Base-by-base conservation (phyloP, 345 rosid genomes). In the Acer saccharum region DNA sequence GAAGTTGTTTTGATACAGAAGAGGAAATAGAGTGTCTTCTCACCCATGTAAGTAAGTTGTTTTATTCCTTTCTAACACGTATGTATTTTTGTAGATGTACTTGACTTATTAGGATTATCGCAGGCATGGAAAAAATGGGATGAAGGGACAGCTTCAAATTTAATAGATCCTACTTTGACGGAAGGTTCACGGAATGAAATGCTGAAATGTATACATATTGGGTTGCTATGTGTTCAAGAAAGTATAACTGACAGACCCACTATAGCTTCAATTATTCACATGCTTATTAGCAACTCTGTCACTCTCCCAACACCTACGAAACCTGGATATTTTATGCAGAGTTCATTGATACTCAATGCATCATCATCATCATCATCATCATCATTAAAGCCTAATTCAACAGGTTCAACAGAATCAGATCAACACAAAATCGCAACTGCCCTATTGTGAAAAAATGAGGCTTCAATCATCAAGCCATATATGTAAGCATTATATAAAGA, bases 101-200 rank as follows among this genome's bases (percentile, higher is more conserved):
- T 58, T 18, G 12, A 66, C 0, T 66, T 16, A 8, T 11, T 1
- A 64, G 2, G 44, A 55, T 23, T 9, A 10, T 79, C 11, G 72
- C 65, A 88, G 88, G 83, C 76, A 1, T 88, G 89, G 89, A 81
- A 58, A 48, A 80, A 65, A 44, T 73, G 86, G 89, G 20, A 58
- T 58, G 63, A 58, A 20, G 63, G 63, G 12, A 58, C 25, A 58
- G 63, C 25, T 29, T 23, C 39, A 73, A 69, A 11, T 1, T 3
- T 7, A 32, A 65, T 10, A 84, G 73, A 8, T 77, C 52, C 32
- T 68, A 68, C 32, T 1, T 25, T 84, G 62, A 65, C 14, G 12
- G 41, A 10, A 25, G 63, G 85, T 27, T 72, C 68, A 5, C 23
- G 27, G 11, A 44, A 17, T n/a, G 83, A 89, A 77, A 69, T 83